Evolutionary conservation across 1,284 basidiomycete genomes (phyloP), one percentile per base, ranked within the genome.

Genomic region (Mycena citricolor): DNA sequence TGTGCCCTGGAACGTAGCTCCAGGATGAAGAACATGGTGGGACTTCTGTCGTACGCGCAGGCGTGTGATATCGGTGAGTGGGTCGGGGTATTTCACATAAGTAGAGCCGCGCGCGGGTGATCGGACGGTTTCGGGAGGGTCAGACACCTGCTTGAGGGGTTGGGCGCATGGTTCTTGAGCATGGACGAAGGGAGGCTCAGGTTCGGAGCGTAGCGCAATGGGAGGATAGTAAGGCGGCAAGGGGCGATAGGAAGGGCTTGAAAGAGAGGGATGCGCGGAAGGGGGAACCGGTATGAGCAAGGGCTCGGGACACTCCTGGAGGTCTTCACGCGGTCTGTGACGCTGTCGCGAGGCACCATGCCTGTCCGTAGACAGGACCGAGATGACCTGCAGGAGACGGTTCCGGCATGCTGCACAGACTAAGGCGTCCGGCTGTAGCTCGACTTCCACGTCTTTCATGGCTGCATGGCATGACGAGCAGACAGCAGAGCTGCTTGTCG

Each of bases 1-100:
- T 1, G 84, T 88, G 4, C 89, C 89, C 51, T 77, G 73, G 62
- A 91, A 92, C 14, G 76, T 71, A 21, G 85, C 81, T 2, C 89
- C 89, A 32, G 89, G 83, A 63, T 89, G 88, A 5, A 94, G 72
- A 60, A 87, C 90, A 47, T 89, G 84, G 61, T 88, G 82, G 3
- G 77, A 77, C 54, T 81, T 77, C n/a, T 82, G 78, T 32, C 83
- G 81, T 14, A 88, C 74, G 39, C 89, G 80, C 29, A 88, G 64
- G 19, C 78, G 79, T 34, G 86, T 87, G 42, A 92, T 83, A 59
- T 93, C 90, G 42, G 77, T 48, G 72, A 74, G 31, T 69, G 90
- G 72, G 56, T 70, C 66, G 31, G n/a, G n/a, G n/a, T n/a, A n/a
- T n/a, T n/a, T n/a, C n/a, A n/a, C n/a, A n/a, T n/a, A n/a, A n/a